Evolutionary conservation across 2,329 filamentous ascomycete genomes (phyloP).

Genomic region (Cladophialophora psammophila): DNA sequence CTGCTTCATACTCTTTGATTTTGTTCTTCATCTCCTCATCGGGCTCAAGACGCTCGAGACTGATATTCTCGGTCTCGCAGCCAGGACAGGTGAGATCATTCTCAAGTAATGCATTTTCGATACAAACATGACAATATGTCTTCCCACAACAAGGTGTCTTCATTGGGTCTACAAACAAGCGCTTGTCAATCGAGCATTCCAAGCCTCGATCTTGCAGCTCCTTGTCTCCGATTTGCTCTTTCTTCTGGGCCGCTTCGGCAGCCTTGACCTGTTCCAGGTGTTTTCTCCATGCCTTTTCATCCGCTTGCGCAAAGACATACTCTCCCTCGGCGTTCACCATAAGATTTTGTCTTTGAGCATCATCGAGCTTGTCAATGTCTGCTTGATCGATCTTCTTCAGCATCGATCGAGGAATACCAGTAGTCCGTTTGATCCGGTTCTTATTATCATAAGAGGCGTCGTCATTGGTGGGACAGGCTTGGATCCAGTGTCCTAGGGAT

Average conservation of each 20-base stretch:
- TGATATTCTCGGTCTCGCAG: conserved; percentile 87
- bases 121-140: conserved; percentile 99
- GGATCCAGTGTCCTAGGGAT: conserved; percentile 86
- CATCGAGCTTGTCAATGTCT: conserved; percentile 64
- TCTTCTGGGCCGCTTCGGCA: conserved; percentile 81
- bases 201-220: conserved; percentile 87
- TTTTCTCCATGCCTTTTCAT: conserved; percentile 95
- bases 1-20: conserved; percentile 75
- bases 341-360: conserved; percentile 82
- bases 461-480: conserved; percentile 97
- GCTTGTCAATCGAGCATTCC: conserved; percentile 95
- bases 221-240: conserved; percentile 78
- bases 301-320: conserved; percentile 94
- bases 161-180: conserved; percentile 97
- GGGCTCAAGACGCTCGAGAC: conserved; percentile 87
- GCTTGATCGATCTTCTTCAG: conserved; percentile 94
- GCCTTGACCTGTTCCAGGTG: conserved; percentile 92
- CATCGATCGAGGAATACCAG: conserved; percentile 94
- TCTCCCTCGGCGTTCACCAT: conserved; percentile 99
- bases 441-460: conserved; percentile 95
- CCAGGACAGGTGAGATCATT: conserved; percentile 95
- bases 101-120: conserved; percentile 97
- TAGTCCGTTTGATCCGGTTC: conserved; percentile 92
- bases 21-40: conserved; percentile 81
- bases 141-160: conserved; percentile 98